Base-by-base conservation (phyloP, 306 rosid species). In the Boehmeria nivea region DNA sequence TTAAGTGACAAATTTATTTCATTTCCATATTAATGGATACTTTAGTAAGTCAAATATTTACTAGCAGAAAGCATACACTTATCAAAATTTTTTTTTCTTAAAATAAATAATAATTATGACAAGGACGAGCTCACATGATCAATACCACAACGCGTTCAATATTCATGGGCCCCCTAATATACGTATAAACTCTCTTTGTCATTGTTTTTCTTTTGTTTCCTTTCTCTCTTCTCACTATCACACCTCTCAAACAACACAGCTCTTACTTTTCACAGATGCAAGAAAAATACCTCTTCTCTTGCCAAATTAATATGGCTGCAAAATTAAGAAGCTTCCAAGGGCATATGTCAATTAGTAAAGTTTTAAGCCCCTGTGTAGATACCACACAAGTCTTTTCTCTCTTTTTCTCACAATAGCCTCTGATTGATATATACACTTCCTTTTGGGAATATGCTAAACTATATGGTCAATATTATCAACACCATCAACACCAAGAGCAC, bases 81-180 rank as follows among this genome's bases (percentile, higher is more conserved):
- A 33, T 33, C 38, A 40, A 48, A 49, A 25, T 21, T n/a, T n/a
- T n/a, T n/a, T n/a, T n/a, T n/a, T n/a, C n/a, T n/a, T n/a, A n/a
- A n/a, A n/a, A n/a, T n/a, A n/a, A 39, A 20, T 4, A 18, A 40
- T 18, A 48, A 58, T 39, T 18, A 67, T 36, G 81, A 77, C 74
- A 85, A 77, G 51, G 89, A 86, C 85, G 66, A 75, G 60, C 76
- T 77, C 90, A 83, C 90, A 83, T 78, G 84, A 75, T 79, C 80
- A 47, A 66, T 42, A 43, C 71, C 78, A 57, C 88, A 81, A 76
- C 70, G 73, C 56, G 22, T 51, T 25, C 51, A 45, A 11, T 33
- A 33, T 33, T 64, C 70, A 75, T 75, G 87, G 89, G 73, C 73
- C 95, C 83, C 68, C 38, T 33, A 33, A 4, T 33, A 33, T 74